Evolutionary conservation across 148 eudicot genomes (phyloP).

Genomic region (Rheum nobile): DNA sequence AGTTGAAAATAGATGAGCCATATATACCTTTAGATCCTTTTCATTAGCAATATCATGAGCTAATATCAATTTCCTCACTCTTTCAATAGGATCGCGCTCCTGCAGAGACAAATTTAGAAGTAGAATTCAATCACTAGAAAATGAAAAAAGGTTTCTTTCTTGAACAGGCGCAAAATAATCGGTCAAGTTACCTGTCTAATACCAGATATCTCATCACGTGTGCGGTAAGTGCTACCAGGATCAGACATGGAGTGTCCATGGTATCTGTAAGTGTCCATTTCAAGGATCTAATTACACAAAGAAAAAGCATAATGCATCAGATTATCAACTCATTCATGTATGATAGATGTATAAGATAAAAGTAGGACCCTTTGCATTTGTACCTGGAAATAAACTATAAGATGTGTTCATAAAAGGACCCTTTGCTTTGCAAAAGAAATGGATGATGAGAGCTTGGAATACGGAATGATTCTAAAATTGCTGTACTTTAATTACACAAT

Average conservation of each 20-base stretch:
- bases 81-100: slow-evolving; percentile 98
- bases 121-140: background rate
- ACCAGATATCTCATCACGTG: slow-evolving; percentile 89
- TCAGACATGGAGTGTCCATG: slow-evolving; percentile 99
- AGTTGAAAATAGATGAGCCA: background rate
- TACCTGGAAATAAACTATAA: background rate
- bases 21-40: slow-evolving; percentile 74
- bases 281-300: slow-evolving; percentile 57
- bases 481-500: background rate
- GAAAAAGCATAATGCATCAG: background rate
- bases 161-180: background rate
- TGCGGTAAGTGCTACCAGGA: slow-evolving; percentile 97
- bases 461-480: background rate
- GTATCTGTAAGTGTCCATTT: slow-evolving; percentile 98
- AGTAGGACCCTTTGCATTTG: too few species aligned
- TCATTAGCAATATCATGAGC: slow-evolving; percentile 78
- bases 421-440: background rate
- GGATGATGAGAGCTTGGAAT: background rate
- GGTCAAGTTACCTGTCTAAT: slow-evolving; percentile 55
- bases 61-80: slow-evolving; percentile 63
- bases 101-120: slow-evolving; percentile 17
- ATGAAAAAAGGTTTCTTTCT: background rate
- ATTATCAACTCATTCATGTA: background rate
- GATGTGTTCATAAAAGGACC: background rate
- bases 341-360: background rate